Evolutionary conservation across 352 stramenopile species (phyloP), one percentile per base, ranked within the genome.

Genomic region (Phytophthora ohioensis): DNA sequence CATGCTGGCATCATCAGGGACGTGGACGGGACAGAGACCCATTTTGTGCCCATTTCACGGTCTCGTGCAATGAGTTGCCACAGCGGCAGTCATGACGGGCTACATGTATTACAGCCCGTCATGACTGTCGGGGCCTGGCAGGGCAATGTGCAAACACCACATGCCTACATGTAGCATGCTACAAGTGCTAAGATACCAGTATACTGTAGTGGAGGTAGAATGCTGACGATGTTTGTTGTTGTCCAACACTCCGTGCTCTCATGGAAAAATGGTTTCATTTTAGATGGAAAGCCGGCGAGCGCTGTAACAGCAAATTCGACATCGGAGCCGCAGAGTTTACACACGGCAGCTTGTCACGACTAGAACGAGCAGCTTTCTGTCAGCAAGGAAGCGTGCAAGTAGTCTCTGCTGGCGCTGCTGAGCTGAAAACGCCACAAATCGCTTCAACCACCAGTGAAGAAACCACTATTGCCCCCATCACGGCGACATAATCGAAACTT

Each of bases 241-340:
- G 38, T 41, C 56, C 56, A 64, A 34, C 57, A 5, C 43, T 36
- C n/a, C 8, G 42, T 10, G 31, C 10, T 7, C n/a, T 51, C 43
- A 32, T 5, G 31, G 4, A 49, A 4, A 34, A 12, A 48, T 48
- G 31, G 55, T 47, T 48, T 60, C 21, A 34, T 62, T 71, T 65
- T 55, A 59, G 64, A 71, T 59, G 30, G 46, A 65, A 66, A 66
- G 46, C 15, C 45, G 7, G 30, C 9, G 15, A 47, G 39, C 56
- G 57, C 64, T 71, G 67, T 67, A 71, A 71, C 56, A 67, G 56
- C 47, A 53, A 56, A 39, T 10, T 6, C 38, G 12, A 12, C n/a
- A 17, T 51, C 34, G n/a, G 38, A 57, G 5, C 43, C 57, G n/a
- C 57, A 56, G 17, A 36, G 9, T 42, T 42, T 51, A 61, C 54